phyloP scores from a whole-genome alignment of 2,329 filamentous ascomycete genomes.

The Stenocarpella maydis region DNA sequence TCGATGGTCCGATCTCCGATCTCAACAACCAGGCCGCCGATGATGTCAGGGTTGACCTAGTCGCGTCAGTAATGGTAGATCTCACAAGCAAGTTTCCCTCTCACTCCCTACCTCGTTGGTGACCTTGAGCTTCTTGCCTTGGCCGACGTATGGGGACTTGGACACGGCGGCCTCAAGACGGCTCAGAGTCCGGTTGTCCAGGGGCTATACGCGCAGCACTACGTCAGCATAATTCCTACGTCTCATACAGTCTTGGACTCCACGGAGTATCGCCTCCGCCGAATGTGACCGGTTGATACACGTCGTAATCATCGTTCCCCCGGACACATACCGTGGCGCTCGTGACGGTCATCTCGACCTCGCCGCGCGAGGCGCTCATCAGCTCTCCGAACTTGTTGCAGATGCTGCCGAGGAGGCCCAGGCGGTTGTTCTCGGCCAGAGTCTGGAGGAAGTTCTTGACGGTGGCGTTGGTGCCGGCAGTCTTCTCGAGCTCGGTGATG shows the following conservation, averaged over 20 bases:
- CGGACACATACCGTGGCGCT: constrained; percentile 78
- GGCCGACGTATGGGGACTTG: constrained; percentile 88
- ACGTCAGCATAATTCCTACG: constrained; percentile 38
- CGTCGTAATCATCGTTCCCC: neutral
- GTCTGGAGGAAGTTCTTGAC: constrained; percentile 93
- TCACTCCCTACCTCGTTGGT: constrained; percentile 74
- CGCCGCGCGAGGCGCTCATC: constrained; percentile 88
- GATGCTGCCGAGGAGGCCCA: constrained; percentile 82
- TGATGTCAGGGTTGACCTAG: constrained; percentile 91
- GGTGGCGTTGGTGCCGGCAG: constrained; percentile 75
- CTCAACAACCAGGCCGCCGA: constrained; percentile 94
- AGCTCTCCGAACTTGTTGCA: constrained; percentile 86
- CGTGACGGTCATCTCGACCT: constrained; percentile 92
- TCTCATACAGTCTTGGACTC: constrained; percentile 21
- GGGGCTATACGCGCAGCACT: constrained; percentile 60
- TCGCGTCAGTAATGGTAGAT: neutral
- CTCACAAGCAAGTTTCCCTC: neutral
- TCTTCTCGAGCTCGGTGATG: constrained; percentile 87
- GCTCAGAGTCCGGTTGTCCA: constrained; percentile 85
- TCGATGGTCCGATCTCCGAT: constrained; percentile 98
- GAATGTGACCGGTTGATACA: neutral
- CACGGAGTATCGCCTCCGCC: neutral
- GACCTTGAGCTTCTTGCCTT: constrained; percentile 97
- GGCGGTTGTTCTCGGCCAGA: constrained; percentile 95
- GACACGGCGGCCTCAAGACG: constrained; percentile 87